Percentiles rank a stretch among this genome's conserved stretches.
Evolutionary conservation across 768 basidiomycete species (phyloP).

Genomic region (Lentinula boryana): DNA sequence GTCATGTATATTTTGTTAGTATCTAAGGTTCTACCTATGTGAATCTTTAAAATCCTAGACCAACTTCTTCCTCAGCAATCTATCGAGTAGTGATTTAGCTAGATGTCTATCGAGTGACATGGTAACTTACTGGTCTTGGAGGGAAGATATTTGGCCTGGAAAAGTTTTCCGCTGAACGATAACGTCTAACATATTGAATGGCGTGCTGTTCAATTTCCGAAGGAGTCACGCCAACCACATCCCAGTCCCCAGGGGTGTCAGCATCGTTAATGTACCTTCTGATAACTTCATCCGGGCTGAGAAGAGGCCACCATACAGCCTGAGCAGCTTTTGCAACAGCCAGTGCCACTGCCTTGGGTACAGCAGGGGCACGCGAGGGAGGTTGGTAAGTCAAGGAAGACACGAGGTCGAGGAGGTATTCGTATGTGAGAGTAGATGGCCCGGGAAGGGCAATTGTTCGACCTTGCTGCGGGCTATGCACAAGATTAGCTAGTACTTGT

Average conservation of each 20-base stretch:
- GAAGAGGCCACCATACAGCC: conserved; percentile 85
- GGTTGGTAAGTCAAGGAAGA: conserved; percentile 74
- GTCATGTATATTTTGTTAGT: background rate
- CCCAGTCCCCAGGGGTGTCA: conserved; percentile 75
- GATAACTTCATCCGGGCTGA: conserved; percentile 87
- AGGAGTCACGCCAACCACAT: conserved; percentile 72
- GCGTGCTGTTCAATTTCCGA: conserved; percentile 83
- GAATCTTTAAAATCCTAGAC: background rate
- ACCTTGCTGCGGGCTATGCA: conserved; percentile 53
- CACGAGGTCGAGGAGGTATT: conserved; percentile 75
- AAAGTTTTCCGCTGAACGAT: conserved; percentile 74
- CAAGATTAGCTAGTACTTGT: conserved; percentile 78
- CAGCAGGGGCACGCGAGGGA: conserved; percentile 61
- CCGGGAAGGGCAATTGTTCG: conserved; percentile 82
- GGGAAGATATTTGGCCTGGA: conserved; percentile 65
- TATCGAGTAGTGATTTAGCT: background rate
- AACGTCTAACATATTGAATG: conserved; percentile 84
- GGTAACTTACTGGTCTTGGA: conserved; percentile 28
- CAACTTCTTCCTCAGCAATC: conserved; percentile 1
- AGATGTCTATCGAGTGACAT: background rate
- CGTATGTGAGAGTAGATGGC: conserved; percentile 78
- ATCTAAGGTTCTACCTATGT: background rate
- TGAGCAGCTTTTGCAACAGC: conserved; percentile 56
- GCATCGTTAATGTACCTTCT: conserved; percentile 84
- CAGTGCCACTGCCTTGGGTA: conserved; percentile 72